phyloP scores from a whole-genome alignment of 495 filamentous ascomycete species.

The Neurospora africana region DNA sequence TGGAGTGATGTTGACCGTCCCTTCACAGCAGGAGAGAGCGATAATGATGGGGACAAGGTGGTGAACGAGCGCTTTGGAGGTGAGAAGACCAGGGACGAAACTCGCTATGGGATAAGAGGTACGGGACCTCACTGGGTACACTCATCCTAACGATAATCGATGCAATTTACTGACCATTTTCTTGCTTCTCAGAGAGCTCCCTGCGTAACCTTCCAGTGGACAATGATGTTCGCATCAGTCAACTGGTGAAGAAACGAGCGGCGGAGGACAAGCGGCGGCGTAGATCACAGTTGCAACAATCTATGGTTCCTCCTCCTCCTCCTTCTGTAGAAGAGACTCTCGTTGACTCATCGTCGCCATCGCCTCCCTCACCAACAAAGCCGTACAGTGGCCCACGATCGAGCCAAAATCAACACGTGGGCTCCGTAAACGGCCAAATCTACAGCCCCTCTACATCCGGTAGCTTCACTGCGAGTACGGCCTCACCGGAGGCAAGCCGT shows the following conservation, averaged over 20 bases:
- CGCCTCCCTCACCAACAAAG: not conserved
- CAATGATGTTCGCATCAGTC: conserved; percentile 12
- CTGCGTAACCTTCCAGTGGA: not conserved
- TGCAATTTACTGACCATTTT: not conserved
- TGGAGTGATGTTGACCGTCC: not conserved
- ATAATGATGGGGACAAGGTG: not conserved
- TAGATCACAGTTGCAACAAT: not conserved
- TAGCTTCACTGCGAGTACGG: not conserved
- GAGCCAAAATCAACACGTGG: not conserved
- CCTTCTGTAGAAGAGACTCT: not conserved
- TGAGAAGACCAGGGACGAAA: not conserved
- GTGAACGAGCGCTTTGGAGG: not conserved
- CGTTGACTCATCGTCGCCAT: not conserved
- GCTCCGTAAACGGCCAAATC: not conserved
- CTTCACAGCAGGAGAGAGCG: not conserved
- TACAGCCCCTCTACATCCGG: not conserved
- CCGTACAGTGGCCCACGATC: not conserved
- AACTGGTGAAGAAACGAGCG: conserved; percentile 10
- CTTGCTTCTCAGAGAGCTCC: not conserved
- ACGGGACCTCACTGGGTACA: not conserved
- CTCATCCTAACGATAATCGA: not conserved
- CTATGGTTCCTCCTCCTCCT: not conserved
- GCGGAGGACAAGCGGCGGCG: conserved; percentile 1
- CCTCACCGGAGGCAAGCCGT: not conserved
- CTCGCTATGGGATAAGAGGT: not conserved